A percentile compares a stretch with the other conserved stretches of the same genome.
These are phyloP conservation scores for Pseudocercospora vitis DNA, from an alignment of 2,329 filamentous ascomycete species.

Conservation along the genomic window DNA sequence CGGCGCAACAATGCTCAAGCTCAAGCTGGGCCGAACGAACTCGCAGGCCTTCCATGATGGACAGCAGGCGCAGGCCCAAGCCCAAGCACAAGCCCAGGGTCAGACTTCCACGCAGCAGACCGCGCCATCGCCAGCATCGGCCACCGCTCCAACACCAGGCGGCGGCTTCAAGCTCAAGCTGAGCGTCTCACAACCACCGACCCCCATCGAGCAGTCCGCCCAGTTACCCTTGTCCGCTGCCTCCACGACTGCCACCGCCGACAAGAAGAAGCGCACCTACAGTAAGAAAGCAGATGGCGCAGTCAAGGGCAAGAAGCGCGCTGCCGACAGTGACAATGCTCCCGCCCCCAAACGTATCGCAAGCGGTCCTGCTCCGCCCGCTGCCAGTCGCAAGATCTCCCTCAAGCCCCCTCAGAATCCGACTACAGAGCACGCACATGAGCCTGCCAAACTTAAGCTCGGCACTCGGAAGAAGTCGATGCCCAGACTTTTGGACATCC, in stretches of 20 bases:
- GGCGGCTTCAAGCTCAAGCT: constrained; percentile 30
- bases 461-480: constrained; percentile 23
- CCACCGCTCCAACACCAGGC: constrained; percentile 15
- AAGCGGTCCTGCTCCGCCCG: constrained; percentile 23
- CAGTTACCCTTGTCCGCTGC: constrained; percentile 27
- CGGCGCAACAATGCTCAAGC: constrained; percentile 23
- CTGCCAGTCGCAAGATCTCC: constrained; percentile 31
- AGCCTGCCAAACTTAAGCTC: constrained; percentile 53
- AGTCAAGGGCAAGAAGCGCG: constrained; percentile 39
- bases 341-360: constrained; percentile 37
- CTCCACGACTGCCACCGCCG: constrained; percentile 1
- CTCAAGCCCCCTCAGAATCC: constrained; percentile 34
- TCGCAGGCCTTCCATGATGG: constrained; percentile 7
- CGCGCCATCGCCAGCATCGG: constrained; percentile 16
- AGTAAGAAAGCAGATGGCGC: constrained; percentile 39
- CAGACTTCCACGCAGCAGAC: constrained; percentile 8
- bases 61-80: constrained; percentile 5
- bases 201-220: constrained; percentile 28
- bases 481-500: constrained; percentile 29
- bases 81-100: constrained; percentile 12
- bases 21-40: constrained; percentile 24
- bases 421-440: constrained; percentile 24
- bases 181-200: constrained; percentile 31
- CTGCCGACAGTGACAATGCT: constrained; percentile 32
- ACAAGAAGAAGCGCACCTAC: constrained; percentile 45